Conservation (phyloP, 164 flowering plant genomes). For the Vitis cinerea region DNA sequence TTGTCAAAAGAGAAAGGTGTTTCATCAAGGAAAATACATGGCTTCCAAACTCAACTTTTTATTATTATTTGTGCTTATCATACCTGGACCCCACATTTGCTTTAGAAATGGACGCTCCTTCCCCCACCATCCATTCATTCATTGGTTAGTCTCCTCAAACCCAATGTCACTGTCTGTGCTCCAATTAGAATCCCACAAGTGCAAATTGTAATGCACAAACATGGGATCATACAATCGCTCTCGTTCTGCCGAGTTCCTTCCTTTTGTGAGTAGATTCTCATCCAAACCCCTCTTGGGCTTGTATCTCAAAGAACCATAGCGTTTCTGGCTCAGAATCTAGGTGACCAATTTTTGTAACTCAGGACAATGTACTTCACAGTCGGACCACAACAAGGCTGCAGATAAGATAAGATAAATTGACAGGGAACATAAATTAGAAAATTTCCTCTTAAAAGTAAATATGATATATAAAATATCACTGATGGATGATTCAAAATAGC, state of each 20-base stretch:
- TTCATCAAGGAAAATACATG: no score
- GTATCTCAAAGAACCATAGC: constrained; percentile 45
- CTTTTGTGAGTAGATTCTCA: constrained; percentile 39
- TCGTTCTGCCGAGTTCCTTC: constrained; percentile 37
- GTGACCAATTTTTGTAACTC: constrained; percentile 60
- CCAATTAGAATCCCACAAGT: background rate
- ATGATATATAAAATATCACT: background rate
- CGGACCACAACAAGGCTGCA: constrained; percentile 67
- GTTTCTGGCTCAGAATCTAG: constrained; percentile 54
- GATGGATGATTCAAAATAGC: background rate
- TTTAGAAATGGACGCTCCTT: background rate
- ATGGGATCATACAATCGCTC: constrained; percentile 18
- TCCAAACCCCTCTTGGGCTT: constrained; percentile 41
- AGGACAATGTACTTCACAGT: constrained; percentile 48
- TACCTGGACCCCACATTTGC: constrained; percentile 7
- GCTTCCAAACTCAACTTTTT: no score
- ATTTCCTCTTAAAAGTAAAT: background rate
- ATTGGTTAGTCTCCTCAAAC: constrained; percentile 12
- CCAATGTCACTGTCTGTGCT: background rate
- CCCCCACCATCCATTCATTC: constrained; percentile 15
- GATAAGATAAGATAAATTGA: background rate
- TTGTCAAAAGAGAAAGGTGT: no score
- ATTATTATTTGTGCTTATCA: background rate
- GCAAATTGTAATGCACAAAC: constrained; percentile 27
- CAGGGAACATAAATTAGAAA: no score